Evolutionary conservation across 352 stramenopile species (phyloP), one percentile per base, ranked within the genome.

Genomic region (Phytophthora pistaciae): DNA sequence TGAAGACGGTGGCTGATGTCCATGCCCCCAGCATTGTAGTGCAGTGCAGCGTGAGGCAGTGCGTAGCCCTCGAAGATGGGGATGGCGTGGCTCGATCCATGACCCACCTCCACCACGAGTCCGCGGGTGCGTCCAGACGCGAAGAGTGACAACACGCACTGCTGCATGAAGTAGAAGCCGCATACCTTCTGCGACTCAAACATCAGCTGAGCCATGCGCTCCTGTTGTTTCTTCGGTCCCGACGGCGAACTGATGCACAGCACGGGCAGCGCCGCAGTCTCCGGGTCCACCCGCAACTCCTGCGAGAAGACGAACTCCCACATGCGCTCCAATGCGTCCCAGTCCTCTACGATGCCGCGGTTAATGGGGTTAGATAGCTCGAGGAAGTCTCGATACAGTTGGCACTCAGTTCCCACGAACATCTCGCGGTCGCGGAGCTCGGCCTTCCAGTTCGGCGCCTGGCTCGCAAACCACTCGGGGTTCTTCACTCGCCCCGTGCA

Each of bases 141-240:
- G 42, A 97, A 96, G 7, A 98, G 69, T 27, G 90, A 94, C 3
- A 98, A 68, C 64, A 93, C 85, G 63, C 84, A 88, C 68, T 95
- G 85, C 54, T 96, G 83, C 84, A 95, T 90, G 53, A 92, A 89
- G 74, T 94, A 96, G 38, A 98, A 94, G 5, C 88, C 92, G 46
- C 88, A 84, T 0, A 79, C 85, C 36, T 91, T 94, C 44, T 93
- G 86, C 6, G 83, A 90, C 72, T 97, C 90, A 57, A 97, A 97
- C 80, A 97, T 86, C 50, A 97, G 74, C 77, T 96, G 88, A 9
- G 91, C 87, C 80, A 91, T 93, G 56, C 81, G 78, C 63, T 93
- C 85, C 55, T 92, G 82, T 67, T 96, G 88, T 54, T 89, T 79
- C 75, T 87, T 91, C 11, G 83, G 62, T 11, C 76, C 82, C 3